Base-by-base conservation (phyloP, 78 protist species). In the Dictyostelium capitatum region DNA sequence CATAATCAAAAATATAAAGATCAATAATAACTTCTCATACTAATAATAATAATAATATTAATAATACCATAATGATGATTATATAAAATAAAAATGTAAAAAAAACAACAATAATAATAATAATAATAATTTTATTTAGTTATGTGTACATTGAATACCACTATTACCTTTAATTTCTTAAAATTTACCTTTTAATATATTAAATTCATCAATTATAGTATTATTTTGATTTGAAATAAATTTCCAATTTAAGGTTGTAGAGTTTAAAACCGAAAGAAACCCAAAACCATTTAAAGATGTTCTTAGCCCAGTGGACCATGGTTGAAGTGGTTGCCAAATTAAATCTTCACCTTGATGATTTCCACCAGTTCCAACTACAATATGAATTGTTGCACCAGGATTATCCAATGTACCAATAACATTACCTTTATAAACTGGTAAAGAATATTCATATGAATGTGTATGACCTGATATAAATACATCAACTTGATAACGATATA, bases 311-410 rank as follows among this genome's bases (percentile, higher is more conserved):
- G 69, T 50, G 0, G 74, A 48, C 90, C 90, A 83, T 4, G 11
- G 28, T 50, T 78, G 90, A 51, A 32, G 54, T 56, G 47, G 59
- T 47, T 32, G 53, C 81, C 80, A 83, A 6, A 14, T 20, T 11
- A 48, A n/a, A 6, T 50, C n/a, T 12, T 50, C 64, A 15, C 81
- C 90, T 56, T 83, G 81, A 50, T 51, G 54, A 23, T 67, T 57
- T 10, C 90, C 90, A 72, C 90, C 90, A 28, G 81, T 83, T 37
- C 90, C 90, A 14, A 83, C 80, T 8, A 54, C 72, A 17, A 83
- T 59, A 6, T 83, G 80, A 72, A 83, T 56, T 19, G 90, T 70
- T 28, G 90, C 81, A 37, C 43, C 43, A 37, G 43, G 43, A 23
- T 30, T 6, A 6, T 62, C 56, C 1, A 57, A 80, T 10, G 56